Evolutionary conservation across 1,139 yeast genomes (phyloP).

Genomic region (Pichia sp.): DNA sequence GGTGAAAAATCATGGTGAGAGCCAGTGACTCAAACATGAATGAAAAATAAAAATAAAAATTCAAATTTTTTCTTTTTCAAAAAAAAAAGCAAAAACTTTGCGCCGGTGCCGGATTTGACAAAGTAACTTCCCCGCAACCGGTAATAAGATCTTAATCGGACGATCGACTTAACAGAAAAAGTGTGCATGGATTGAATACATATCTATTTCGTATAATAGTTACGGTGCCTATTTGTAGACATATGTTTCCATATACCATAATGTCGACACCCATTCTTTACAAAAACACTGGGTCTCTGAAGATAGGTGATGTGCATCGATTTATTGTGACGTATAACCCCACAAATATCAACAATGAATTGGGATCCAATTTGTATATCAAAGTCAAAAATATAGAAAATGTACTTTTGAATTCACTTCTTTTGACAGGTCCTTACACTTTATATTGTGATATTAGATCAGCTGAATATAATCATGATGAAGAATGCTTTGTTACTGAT

Average conservation of each 20-base stretch:
- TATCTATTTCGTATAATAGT: neutral
- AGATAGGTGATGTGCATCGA: conserved; percentile 55
- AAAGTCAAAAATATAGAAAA: conserved; percentile 70
- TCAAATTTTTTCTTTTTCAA: neutral
- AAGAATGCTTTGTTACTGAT: conserved; percentile 50
- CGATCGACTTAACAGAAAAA: neutral
- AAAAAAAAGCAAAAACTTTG: neutral
- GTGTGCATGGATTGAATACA: neutral
- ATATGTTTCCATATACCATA: neutral
- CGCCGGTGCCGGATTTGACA: neutral
- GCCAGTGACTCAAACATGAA: neutral
- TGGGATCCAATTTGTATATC: conserved; percentile 41
- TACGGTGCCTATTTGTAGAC: too few species aligned
- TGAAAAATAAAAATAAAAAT: neutral
- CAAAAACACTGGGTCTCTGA: conserved; percentile 31
- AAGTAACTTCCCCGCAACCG: neutral
- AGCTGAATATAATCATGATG: conserved; percentile 52
- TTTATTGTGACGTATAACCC: conserved; percentile 28
- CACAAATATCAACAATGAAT: conserved; percentile 5
- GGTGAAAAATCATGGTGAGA: neutral
- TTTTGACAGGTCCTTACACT: conserved; percentile 84
- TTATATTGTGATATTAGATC: conserved; percentile 77
- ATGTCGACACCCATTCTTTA: conserved; percentile 12
- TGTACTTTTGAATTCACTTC: conserved; percentile 77
- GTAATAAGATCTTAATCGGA: neutral